Evolutionary conservation across 768 basidiomycete genomes (phyloP), one percentile per base, ranked within the genome.

Genomic region (Termitomyces sp.): DNA sequence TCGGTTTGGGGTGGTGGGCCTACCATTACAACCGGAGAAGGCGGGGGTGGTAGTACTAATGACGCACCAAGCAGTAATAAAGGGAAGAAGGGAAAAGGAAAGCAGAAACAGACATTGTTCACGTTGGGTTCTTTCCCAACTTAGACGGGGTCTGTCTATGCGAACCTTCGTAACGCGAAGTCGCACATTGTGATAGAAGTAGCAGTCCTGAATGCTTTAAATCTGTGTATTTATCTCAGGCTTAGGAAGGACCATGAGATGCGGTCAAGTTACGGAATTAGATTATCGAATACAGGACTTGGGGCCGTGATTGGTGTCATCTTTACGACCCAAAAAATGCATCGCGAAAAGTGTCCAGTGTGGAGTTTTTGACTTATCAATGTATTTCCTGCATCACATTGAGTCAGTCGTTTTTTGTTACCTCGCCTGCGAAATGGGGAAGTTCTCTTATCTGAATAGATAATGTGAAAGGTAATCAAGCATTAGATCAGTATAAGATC

Each of bases 31-130:
- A 54, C 54, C 28, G 63, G 50, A 35, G 36, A 51, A 46, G 18
- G 22, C 51, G 62, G 56, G 26, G 62, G 40, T 57, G 63, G 51
- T 30, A 56, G 30, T 46, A 20, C 16, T 11, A 49, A 36, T 7
- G 65, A 59, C 20, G 41, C 56, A 3, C 61, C 60, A 14, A 54
- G 61, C 38, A 57, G 57, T 41, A 64, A 62, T 0, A 87, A 83
- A 63, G 83, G 82, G 35, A 90, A 84, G 78, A 92, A 90, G 71
- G 81, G 82, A 0, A 94, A 92, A 67, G 85, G 84, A 1, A 92
- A 92, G 70, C 83, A 85, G 68, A 93, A 93, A 72, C 89, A 93
- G 77, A 92, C 84, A 9, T 70, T 94, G 62, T 94, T 93, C 65
- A 92, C 78, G 11, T 68, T 81, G 56, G 79, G 80, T n/a, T 70